Evolutionary conservation across 768 basidiomycete species (phyloP).

Genomic region (Sutorius australiensis): DNA sequence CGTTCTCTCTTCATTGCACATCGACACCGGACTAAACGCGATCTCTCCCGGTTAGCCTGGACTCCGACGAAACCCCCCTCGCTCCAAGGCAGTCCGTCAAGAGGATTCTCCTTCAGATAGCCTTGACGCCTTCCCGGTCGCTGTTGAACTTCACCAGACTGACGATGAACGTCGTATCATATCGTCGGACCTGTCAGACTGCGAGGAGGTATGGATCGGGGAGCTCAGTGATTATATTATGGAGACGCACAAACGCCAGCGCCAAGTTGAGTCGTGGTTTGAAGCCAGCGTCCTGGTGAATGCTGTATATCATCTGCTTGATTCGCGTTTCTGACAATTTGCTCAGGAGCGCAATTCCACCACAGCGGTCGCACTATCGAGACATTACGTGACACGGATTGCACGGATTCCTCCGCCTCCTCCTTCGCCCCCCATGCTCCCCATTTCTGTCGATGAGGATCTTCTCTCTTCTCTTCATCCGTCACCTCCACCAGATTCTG

Average conservation of each 20-base stretch:
- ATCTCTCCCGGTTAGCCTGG: constrained; percentile 26
- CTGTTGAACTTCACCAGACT: constrained; percentile 22
- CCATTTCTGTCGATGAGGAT: constrained; percentile 33
- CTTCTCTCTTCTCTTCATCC: constrained; percentile 33
- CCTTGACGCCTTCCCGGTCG: constrained; percentile 15
- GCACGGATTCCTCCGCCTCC: constrained; percentile 42
- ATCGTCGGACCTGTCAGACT: constrained; percentile 82
- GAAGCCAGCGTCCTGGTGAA: constrained; percentile 62
- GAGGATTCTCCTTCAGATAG: constrained; percentile 27
- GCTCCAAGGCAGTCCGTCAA: constrained; percentile 33
- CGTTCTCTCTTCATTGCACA: constrained; percentile 27
- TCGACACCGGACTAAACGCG: neutral
- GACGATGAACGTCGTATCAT: constrained; percentile 44
- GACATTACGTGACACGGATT: constrained; percentile 40
- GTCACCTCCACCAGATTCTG: constrained; percentile 34
- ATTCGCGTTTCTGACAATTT: constrained; percentile 1
- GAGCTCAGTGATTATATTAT: constrained; percentile 67
- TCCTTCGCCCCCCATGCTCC: constrained; percentile 35
- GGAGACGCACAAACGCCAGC: constrained; percentile 70
- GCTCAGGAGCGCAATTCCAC: constrained; percentile 66
- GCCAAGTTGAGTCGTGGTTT: constrained; percentile 71
- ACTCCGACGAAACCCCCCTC: constrained; percentile 43
- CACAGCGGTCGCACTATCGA: constrained; percentile 45
- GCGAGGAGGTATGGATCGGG: constrained; percentile 68
- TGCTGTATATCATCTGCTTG: neutral